A percentile compares a stretch with the other conserved stretches of the same genome.
Evolutionary conservation across 805 yeast species (phyloP).

Genomic region (Ogataea chonburiensis): DNA sequence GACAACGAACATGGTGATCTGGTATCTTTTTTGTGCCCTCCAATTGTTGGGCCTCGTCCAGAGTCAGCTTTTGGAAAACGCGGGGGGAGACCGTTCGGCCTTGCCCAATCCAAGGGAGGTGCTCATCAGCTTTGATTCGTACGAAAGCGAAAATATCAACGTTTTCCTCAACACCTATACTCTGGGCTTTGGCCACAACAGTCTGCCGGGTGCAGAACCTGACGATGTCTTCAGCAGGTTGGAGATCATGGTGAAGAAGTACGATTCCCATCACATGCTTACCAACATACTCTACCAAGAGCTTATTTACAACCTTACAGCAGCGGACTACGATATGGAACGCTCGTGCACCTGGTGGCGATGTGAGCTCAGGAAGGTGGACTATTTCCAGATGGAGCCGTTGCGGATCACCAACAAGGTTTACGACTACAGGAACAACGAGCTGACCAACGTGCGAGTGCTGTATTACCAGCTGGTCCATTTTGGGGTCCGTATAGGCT

Average conservation of each 20-base stretch:
- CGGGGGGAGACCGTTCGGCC: no score
- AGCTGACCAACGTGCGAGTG: constrained; percentile 17
- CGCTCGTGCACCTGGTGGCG: constrained; percentile 2
- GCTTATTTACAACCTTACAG: constrained; percentile 15
- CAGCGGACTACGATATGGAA: background rate
- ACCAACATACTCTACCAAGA: constrained; percentile 22
- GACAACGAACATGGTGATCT: background rate
- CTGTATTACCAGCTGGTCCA: constrained; percentile 14
- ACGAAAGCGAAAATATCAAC: constrained; percentile 16
- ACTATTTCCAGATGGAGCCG: constrained; percentile 10
- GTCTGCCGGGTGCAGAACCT: background rate
- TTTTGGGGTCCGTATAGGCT: constrained; percentile 10
- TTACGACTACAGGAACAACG: constrained; percentile 18
- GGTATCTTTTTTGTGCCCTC: background rate
- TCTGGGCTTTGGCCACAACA: background rate
- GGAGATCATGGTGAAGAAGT: constrained; percentile 22
- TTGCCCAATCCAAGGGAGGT: constrained; percentile 5
- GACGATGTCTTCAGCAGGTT: constrained; percentile 9
- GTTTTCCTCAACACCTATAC: constrained; percentile 16
- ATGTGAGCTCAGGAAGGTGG: background rate
- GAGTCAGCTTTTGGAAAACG: constrained; percentile 1
- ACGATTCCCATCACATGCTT: constrained; percentile 9
- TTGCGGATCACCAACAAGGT: constrained; percentile 15
- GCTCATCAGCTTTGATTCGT: constrained; percentile 15
- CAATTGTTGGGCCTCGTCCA: background rate